A percentile compares a stretch with the other conserved stretches of the same genome.
phyloP scores from a whole-genome alignment of 371 early-diverging fungal genomes.

The Phascolomyces articulosus region DNA sequence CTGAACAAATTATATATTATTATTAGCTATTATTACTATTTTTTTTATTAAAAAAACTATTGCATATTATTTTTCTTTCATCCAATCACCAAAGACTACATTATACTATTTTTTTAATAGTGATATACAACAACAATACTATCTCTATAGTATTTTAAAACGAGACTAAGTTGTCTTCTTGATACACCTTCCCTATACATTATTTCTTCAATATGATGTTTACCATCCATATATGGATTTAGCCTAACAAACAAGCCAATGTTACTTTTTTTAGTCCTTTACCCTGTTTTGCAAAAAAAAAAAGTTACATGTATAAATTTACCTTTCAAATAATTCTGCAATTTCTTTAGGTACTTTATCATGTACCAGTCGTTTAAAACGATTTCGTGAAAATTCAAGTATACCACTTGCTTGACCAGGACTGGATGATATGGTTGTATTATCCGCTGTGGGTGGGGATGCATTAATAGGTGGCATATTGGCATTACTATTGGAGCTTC shows the following conservation, averaged over 20 bases:
- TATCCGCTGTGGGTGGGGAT: not conserved
- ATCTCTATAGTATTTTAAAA: conserved; percentile 61
- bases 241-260: too few species aligned
- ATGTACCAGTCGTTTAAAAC: conserved; percentile 30
- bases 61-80: not conserved
- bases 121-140: conserved; percentile 56
- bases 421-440: conserved; percentile 16
- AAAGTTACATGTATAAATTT: not conserved
- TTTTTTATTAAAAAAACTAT: too few species aligned
- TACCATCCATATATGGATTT: conserved; percentile 82
- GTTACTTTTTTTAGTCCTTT: not conserved
- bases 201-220: conserved; percentile 84
- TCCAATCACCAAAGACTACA: too few species aligned
- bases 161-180: conserved; percentile 61
- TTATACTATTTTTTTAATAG: too few species aligned
- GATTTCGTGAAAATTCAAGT: conserved; percentile 25
- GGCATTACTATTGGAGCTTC: conserved; percentile 13
- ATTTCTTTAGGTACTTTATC: conserved; percentile 59
- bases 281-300: not conserved
- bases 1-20: not conserved
- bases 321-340: conserved; percentile 63
- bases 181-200: conserved; percentile 75
- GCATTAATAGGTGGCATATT: conserved; percentile 8
- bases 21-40: too few species aligned
- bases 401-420: conserved; percentile 29